A percentile compares a stretch with the other conserved stretches of the same genome.
Conservation (phyloP, 106 monocot species). For the Platanthera guangdongensis region DNA sequence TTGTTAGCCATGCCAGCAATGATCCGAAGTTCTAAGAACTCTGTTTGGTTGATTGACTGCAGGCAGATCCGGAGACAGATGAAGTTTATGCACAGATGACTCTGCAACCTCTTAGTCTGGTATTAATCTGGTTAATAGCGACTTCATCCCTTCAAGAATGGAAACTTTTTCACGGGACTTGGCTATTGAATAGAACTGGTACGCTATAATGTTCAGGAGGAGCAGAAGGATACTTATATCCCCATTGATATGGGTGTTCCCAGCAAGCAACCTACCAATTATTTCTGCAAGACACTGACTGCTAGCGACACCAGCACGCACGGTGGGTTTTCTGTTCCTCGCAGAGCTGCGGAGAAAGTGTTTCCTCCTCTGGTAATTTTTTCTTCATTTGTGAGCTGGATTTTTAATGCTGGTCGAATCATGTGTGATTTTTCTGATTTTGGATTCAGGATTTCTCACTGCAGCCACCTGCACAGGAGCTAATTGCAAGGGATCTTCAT, state of each 20-base stretch:
- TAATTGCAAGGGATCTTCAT: conserved; percentile 21
- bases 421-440: too few species aligned
- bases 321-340: conserved; percentile 22
- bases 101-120: conserved; percentile 62
- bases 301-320: conserved; percentile 12
- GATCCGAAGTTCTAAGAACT: not conserved
- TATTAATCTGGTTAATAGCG: conserved; percentile 10
- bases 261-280: conserved; percentile 20
- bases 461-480: conserved; percentile 18
- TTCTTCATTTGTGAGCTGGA: not conserved
- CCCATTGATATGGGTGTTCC: conserved; percentile 17
- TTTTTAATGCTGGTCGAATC: not conserved
- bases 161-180: not conserved
- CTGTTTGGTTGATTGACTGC: conserved; percentile 15
- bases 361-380: conserved; percentile 19
- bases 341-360: conserved; percentile 23
- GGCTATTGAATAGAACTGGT: not conserved
- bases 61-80: conserved; percentile 93
- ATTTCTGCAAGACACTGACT: conserved; percentile 23
- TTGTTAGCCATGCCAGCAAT: not conserved
- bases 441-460: conserved; percentile 9
- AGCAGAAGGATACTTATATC: conserved; percentile 17
- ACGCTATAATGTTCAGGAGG: conserved; percentile 7
- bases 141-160: not conserved
- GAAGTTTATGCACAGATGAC: conserved; percentile 97